Conservation (phyloP, 1,139 yeast species). For the Ogataea hybrid region DNA sequence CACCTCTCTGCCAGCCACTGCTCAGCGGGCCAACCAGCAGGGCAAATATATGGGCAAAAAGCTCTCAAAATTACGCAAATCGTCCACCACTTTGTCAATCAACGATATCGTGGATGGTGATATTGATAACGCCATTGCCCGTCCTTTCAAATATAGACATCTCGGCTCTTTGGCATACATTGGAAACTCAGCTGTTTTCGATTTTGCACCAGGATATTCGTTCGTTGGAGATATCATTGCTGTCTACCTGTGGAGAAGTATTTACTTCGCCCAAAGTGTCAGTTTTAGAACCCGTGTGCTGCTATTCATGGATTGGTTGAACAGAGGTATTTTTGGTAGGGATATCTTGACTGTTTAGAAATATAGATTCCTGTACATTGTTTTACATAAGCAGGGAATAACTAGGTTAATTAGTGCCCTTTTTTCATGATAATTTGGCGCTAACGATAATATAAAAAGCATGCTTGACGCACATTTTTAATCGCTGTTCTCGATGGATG, state of each 20-base stretch:
- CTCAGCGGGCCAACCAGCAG: slow-evolving; percentile 67
- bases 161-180: slow-evolving; percentile 62
- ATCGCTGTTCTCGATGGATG: slow-evolving; percentile 12
- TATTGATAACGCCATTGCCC: slow-evolving; percentile 49
- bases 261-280: slow-evolving; percentile 62
- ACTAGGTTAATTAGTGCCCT: not conserved
- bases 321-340: slow-evolving; percentile 61
- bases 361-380: slow-evolving; percentile 8
- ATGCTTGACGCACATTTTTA: not conserved
- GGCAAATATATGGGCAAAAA: slow-evolving; percentile 60
- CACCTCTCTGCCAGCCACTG: slow-evolving; percentile 66
- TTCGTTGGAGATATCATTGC: slow-evolving; percentile 60
- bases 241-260: slow-evolving; percentile 66
- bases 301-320: slow-evolving; percentile 61
- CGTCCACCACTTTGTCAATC: slow-evolving; percentile 37
- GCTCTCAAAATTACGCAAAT: slow-evolving; percentile 45
- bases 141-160: slow-evolving; percentile 57
- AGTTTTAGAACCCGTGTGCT: slow-evolving; percentile 56
- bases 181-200: slow-evolving; percentile 66
- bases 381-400: slow-evolving; percentile 1
- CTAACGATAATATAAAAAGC: slow-evolving; percentile 6
- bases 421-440: slow-evolving; percentile 5
- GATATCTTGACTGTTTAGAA: slow-evolving; percentile 43
- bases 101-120: slow-evolving; percentile 47
- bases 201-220: slow-evolving; percentile 52